Percentiles rank a stretch among this genome's conserved stretches.
Evolutionary conservation across 1,139 yeast species (phyloP).

Genomic region (Candida frijolesensis): DNA sequence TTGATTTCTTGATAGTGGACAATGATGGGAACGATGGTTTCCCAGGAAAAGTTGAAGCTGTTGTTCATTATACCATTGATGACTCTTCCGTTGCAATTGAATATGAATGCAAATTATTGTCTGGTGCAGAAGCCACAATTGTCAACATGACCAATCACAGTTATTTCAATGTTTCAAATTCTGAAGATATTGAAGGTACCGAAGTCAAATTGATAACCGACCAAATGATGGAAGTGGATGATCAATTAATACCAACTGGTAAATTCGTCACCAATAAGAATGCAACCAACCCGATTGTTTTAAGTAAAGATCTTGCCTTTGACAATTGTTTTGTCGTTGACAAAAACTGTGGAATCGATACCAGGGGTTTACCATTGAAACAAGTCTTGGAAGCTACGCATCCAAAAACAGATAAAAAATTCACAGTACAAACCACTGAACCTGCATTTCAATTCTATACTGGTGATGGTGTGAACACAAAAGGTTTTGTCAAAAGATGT

Average conservation of each 20-base stretch:
- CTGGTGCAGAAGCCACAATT: slow-evolving; percentile 43
- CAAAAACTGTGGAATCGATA: slow-evolving; percentile 37
- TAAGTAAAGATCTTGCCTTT: slow-evolving; percentile 28
- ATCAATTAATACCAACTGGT: slow-evolving; percentile 54
- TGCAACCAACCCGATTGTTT: slow-evolving; percentile 27
- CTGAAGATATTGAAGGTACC: slow-evolving; percentile 37
- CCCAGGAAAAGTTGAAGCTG: slow-evolving; percentile 53
- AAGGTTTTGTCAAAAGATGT: slow-evolving; percentile 45
- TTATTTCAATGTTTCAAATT: slow-evolving; percentile 49
- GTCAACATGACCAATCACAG: slow-evolving; percentile 67
- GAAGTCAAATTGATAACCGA: slow-evolving; percentile 29
- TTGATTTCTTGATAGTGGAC: slow-evolving; percentile 46
- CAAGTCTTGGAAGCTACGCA: slow-evolving; percentile 49
- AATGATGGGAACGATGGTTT: slow-evolving; percentile 53
- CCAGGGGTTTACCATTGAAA: slow-evolving; percentile 40
- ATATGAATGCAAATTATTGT: slow-evolving; percentile 46
- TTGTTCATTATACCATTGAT: slow-evolving; percentile 44
- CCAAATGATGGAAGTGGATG: slow-evolving; percentile 41
- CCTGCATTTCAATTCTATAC: slow-evolving; percentile 73
- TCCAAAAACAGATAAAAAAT: slow-evolving; percentile 44
- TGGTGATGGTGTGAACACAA: slow-evolving; percentile 52
- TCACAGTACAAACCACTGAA: slow-evolving; percentile 58
- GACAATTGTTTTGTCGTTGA: slow-evolving; percentile 58
- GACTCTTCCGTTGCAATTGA: slow-evolving; percentile 41
- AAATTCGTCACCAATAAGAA: slow-evolving; percentile 23